These are phyloP conservation scores for Phytophthora pistaciae DNA, from an alignment of 352 stramenopile species.

Conservation along the genomic window DNA sequence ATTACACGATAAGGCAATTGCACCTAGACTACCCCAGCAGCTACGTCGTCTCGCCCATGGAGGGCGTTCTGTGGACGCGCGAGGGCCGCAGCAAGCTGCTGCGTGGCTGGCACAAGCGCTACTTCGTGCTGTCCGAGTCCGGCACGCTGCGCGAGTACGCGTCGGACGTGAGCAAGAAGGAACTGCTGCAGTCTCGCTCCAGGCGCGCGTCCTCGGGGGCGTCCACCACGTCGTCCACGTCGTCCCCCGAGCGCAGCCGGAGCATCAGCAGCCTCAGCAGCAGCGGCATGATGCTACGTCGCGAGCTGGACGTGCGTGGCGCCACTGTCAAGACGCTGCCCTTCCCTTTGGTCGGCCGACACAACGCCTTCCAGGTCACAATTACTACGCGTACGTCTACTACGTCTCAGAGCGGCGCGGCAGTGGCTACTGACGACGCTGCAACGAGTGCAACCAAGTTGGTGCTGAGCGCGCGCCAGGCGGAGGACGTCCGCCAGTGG, in stretches of 20 bases:
- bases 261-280: not conserved
- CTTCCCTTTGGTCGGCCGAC: conserved; percentile 55
- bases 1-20: not conserved
- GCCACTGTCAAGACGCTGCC: conserved; percentile 51
- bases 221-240: conserved; percentile 14
- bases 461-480: conserved; percentile 57
- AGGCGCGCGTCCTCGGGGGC: conserved; percentile 18
- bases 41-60: conserved; percentile 36
- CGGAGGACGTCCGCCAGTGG: conserved; percentile 59
- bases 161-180: conserved; percentile 31
- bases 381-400: not conserved
- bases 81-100: conserved; percentile 64
- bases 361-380: conserved; percentile 69
- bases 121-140: conserved; percentile 64
- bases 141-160: conserved; percentile 63
- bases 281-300: conserved; percentile 60
- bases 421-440: not conserved
- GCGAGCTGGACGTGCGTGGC: conserved; percentile 50
- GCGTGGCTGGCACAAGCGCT: conserved; percentile 75
- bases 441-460: conserved; percentile 27
- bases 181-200: conserved; percentile 9
- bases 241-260: conserved; percentile 12
- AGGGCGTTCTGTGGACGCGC: conserved; percentile 67
- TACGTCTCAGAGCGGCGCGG: conserved; percentile 11
- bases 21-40: no score